Percentiles rank a stretch among this genome's conserved stretches.
phyloP scores from a whole-genome alignment of 108 stramenopile species.

The Cyclotella cryptica region DNA sequence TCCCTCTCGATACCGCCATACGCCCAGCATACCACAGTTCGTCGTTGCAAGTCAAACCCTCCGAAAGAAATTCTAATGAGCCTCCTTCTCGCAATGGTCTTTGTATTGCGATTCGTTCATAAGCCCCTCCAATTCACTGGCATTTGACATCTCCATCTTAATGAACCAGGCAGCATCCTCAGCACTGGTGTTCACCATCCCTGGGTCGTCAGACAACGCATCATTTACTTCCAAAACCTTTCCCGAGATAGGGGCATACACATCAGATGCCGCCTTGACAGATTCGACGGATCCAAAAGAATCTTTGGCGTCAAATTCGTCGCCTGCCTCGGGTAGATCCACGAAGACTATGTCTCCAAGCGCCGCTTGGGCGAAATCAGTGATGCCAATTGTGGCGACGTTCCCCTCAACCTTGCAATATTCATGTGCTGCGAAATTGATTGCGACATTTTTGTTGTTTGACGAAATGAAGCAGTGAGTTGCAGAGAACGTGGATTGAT shows the following conservation, averaged over 20 bases:
- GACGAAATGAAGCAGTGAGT: not conserved
- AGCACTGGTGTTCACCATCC: slow-evolving; percentile 85
- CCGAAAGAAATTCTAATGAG: slow-evolving; percentile 38
- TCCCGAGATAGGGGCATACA: slow-evolving; percentile 91
- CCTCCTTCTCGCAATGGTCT: slow-evolving; percentile 56
- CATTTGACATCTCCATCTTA: slow-evolving; percentile 86
- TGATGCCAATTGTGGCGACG: slow-evolving; percentile 94
- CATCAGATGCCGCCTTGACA: slow-evolving; percentile 99
- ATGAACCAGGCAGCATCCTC: slow-evolving; percentile 93
- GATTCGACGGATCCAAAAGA: slow-evolving; percentile 97
- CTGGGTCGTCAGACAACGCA: slow-evolving; percentile 77
- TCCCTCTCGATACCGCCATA: no score
- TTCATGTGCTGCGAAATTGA: slow-evolving; percentile 81
- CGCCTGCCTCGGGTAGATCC: slow-evolving; percentile 94
- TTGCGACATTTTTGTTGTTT: not conserved
- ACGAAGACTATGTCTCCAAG: slow-evolving; percentile 99
- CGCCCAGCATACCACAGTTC: no score
- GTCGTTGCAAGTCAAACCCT: no score
- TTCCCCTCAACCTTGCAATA: slow-evolving; percentile 94
- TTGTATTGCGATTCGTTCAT: slow-evolving; percentile 73
- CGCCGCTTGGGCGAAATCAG: slow-evolving; percentile 93
- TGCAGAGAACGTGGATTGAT: not conserved
- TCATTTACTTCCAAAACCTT: slow-evolving; percentile 88
- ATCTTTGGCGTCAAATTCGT: slow-evolving; percentile 90
- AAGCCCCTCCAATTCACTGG: slow-evolving; percentile 63